Conservation (phyloP, 164 flowering plant genomes). For the Piper betle region DNA sequence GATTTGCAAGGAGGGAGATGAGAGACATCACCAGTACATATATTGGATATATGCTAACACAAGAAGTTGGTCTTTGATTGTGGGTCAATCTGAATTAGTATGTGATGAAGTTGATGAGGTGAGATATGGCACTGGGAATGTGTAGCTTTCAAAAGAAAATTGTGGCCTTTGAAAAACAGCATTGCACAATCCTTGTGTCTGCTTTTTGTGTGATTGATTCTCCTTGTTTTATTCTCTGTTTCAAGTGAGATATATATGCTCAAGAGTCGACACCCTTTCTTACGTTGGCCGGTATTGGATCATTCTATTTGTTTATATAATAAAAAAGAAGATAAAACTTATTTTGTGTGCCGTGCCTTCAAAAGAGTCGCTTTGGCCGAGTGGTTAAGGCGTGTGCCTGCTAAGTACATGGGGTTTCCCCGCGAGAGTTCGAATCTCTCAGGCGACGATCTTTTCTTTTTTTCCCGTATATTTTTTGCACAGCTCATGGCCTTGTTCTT, state of each 20-base stretch:
- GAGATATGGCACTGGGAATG: conserved; percentile 6
- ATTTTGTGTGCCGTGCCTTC: neutral
- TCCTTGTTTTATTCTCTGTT: too few relatives aligned
- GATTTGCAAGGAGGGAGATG: conserved; percentile 6
- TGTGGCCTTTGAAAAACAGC: neutral
- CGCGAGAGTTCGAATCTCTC: conserved; percentile 80
- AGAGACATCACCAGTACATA: conserved; percentile 17
- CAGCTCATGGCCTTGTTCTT: neutral
- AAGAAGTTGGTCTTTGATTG: neutral
- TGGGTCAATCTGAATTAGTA: too few relatives aligned
- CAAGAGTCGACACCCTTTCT: neutral
- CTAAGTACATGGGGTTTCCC: conserved; percentile 84
- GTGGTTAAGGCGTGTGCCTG: conserved; percentile 99
- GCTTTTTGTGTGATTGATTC: conserved; percentile 5
- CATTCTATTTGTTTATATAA: neutral
- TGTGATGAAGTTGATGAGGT: neutral
- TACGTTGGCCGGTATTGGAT: neutral
- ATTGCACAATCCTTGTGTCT: neutral
- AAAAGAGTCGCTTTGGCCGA: conserved; percentile 65
- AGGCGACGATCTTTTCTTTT: conserved; percentile 30
- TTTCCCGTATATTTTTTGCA: too few relatives aligned
- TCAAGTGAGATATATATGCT: too few relatives aligned
- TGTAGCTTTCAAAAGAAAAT: conserved; percentile 13
- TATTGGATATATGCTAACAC: neutral
- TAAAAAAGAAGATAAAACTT: neutral